These are phyloP conservation scores for Hygrophorus russula DNA, from an alignment of 768 basidiomycete genomes.

Conservation along the genomic window DNA sequence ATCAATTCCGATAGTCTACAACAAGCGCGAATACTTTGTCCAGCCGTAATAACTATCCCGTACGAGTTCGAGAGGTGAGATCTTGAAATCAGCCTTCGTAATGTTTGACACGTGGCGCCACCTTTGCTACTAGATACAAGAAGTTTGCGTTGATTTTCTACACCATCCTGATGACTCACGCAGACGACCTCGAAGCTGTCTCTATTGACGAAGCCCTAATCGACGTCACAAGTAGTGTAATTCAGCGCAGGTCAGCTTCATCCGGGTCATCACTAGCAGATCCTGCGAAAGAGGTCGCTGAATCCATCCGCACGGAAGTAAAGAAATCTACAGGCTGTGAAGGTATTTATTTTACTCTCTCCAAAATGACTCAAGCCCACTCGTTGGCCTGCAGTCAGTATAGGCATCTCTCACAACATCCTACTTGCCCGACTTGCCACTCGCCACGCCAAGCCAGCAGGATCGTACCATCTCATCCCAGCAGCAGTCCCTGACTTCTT, in stretches of 20 bases:
- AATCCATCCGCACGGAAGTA: conserved; percentile 70
- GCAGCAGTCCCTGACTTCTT: conserved; percentile 44
- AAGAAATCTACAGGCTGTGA: conserved; percentile 75
- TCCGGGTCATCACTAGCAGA: conserved; percentile 26
- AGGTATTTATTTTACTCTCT: conserved; percentile 31
- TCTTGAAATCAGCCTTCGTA: neutral
- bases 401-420: conserved; percentile 88
- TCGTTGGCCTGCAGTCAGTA: conserved; percentile 48
- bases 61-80: conserved; percentile 85
- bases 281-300: conserved; percentile 68
- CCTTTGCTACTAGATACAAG: conserved; percentile 53
- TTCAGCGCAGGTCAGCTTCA: conserved; percentile 20
- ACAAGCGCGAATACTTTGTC: conserved; percentile 70
- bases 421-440: conserved; percentile 90
- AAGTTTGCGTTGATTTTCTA: conserved; percentile 81
- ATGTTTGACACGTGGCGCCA: neutral
- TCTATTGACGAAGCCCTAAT: conserved; percentile 95
- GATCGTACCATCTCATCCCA: conserved; percentile 62
- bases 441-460: conserved; percentile 83
- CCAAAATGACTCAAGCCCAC: neutral
- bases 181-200: conserved; percentile 89
- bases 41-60: conserved; percentile 63
- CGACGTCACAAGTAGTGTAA: conserved; percentile 64
- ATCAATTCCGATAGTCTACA: conserved; percentile 41
- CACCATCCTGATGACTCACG: conserved; percentile 80